Conservation (phyloP, 305 asterid species). For the Fraxinus platypoda region DNA sequence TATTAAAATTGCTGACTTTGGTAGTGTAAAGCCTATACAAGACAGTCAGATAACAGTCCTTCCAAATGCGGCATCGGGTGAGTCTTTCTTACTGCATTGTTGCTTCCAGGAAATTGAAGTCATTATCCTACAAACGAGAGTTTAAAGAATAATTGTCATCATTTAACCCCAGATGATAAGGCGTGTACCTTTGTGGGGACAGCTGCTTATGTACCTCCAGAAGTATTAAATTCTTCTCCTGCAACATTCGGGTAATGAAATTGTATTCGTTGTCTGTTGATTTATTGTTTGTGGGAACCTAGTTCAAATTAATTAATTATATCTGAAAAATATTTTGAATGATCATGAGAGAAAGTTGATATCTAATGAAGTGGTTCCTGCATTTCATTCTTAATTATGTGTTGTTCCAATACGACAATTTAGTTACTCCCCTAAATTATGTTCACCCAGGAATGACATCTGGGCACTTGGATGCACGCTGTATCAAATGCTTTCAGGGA, state of each 20-base stretch:
- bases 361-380: not conserved
- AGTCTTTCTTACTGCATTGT: constrained; percentile 12
- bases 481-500: constrained; percentile 98
- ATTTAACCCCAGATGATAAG: constrained; percentile 68
- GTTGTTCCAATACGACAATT: not conserved
- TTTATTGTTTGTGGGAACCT: not conserved
- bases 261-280: not conserved
- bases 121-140: not conserved
- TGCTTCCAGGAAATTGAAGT: constrained; percentile 1
- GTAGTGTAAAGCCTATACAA: constrained; percentile 98
- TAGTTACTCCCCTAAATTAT: not conserved
- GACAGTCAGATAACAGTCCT: constrained; percentile 92
- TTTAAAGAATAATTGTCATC: not conserved
- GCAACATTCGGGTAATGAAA: constrained; percentile 61
- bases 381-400: not conserved
- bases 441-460: constrained; percentile 80
- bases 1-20: constrained; percentile 95
- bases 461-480: constrained; percentile 99
- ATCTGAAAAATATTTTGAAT: not conserved
- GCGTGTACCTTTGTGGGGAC: constrained; percentile 99
- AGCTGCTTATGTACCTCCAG: constrained; percentile 99
- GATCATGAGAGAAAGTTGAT: not conserved
- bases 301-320: not conserved
- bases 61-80: constrained; percentile 98
- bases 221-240: constrained; percentile 94